phyloP scores from a whole-genome alignment of 345 rosid genomes.

The Eucalyptus marginata region DNA sequence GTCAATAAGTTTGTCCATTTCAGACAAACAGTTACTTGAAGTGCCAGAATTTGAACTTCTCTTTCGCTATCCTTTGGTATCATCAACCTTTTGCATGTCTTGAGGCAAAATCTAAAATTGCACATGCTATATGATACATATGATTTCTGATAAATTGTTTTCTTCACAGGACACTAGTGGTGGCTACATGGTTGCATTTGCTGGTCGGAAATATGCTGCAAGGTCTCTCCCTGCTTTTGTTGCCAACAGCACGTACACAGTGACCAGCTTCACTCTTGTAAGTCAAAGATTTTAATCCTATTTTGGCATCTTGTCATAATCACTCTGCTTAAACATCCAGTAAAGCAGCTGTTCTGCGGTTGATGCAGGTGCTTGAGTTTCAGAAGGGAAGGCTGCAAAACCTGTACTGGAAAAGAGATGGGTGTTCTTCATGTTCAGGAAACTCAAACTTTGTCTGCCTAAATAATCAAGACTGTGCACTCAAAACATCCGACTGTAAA shows the following conservation, averaged over 20 bases:
- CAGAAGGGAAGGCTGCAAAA: conserved; percentile 90
- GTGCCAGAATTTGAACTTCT: background rate
- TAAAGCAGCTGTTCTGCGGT: background rate
- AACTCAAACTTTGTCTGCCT: conserved; percentile 58
- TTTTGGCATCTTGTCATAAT: background rate
- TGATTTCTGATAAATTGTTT: background rate
- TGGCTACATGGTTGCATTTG: conserved; percentile 98
- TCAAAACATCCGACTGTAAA: conserved; percentile 54
- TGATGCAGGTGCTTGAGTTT: conserved; percentile 74
- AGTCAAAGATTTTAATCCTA: background rate
- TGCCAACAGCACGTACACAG: conserved; percentile 51
- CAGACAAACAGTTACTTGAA: background rate
- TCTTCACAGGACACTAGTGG: conserved; percentile 40
- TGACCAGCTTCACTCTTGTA: conserved; percentile 96
- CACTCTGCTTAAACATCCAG: background rate
- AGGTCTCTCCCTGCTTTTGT: conserved; percentile 79
- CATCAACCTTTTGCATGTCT: background rate
- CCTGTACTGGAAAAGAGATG: conserved; percentile 93
- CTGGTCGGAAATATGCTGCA: conserved; percentile 94
- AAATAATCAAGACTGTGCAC: conserved; percentile 77
- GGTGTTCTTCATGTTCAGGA: conserved; percentile 70
- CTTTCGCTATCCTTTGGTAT: background rate
- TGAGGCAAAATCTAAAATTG: background rate
- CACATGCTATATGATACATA: background rate
- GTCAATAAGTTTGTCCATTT: background rate